Evolutionary conservation across 257 asterid genomes (phyloP).

Genomic region (Euphrasia confusa): DNA sequence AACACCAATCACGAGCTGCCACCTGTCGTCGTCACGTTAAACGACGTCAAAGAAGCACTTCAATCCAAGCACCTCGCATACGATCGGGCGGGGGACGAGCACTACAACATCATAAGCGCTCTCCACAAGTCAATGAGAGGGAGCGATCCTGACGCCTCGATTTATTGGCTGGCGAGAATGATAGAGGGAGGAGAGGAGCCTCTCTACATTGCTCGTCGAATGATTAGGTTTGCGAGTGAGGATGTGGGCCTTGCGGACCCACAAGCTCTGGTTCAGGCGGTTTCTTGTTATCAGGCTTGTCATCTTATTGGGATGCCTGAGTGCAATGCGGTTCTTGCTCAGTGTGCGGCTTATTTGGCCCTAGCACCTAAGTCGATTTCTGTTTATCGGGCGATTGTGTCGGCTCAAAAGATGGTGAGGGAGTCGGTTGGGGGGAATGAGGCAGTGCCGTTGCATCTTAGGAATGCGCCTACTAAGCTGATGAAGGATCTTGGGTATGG

Average conservation of each 20-base stretch:
- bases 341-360: slow-evolving; percentile 70
- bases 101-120: slow-evolving; percentile 73
- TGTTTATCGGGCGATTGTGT: slow-evolving; percentile 52
- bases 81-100: slow-evolving; percentile 77
- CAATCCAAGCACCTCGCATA: slow-evolving; percentile 74
- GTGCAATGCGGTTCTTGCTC: slow-evolving; percentile 67
- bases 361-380: slow-evolving; percentile 75
- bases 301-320: slow-evolving; percentile 83
- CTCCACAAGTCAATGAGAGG: slow-evolving; percentile 91
- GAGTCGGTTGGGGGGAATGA: slow-evolving; percentile 81
- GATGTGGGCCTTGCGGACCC: slow-evolving; percentile 85
- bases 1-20: background rate
- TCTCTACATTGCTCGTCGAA: slow-evolving; percentile 71
- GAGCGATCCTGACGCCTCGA: slow-evolving; percentile 64
- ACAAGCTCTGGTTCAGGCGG: slow-evolving; percentile 68
- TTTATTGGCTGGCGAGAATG: slow-evolving; percentile 85
- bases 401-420: slow-evolving; percentile 57
- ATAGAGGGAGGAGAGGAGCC: slow-evolving; percentile 92
- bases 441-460: slow-evolving; percentile 70
- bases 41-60: slow-evolving; percentile 47
- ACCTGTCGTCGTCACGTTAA: background rate
- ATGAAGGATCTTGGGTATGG: slow-evolving; percentile 87
- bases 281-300: slow-evolving; percentile 80
- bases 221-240: slow-evolving; percentile 67
- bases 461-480: slow-evolving; percentile 91